Percentiles rank a stretch among this genome's conserved stretches.
phyloP scores from a whole-genome alignment of 1,284 basidiomycete genomes.

The Cutaneotrichosporon cutaneum region DNA sequence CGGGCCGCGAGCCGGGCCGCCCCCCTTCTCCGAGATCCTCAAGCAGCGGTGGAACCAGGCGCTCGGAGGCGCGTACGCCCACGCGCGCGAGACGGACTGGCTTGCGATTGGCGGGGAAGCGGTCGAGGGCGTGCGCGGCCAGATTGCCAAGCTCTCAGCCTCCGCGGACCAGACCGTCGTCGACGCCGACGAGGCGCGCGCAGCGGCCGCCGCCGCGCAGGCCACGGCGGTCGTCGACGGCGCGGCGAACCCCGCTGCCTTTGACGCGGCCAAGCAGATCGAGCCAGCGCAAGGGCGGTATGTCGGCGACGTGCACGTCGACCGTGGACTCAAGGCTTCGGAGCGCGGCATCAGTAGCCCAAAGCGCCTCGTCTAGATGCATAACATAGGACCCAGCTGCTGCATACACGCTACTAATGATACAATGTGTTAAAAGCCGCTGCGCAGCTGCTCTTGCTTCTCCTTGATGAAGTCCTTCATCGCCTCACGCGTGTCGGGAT shows the following conservation, averaged over 20 bases:
- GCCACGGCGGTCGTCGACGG: background rate
- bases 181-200: background rate
- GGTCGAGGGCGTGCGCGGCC: slow-evolving; percentile 11
- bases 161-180: slow-evolving; percentile 2
- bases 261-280: background rate
- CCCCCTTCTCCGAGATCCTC: slow-evolving; percentile 35
- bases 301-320: slow-evolving; percentile 7
- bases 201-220: background rate
- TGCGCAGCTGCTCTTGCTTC: slow-evolving; percentile 37
- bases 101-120: slow-evolving; percentile 26
- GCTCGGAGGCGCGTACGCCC: slow-evolving; percentile 25
- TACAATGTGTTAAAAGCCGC: slow-evolving; percentile 13
- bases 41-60: slow-evolving; percentile 43
- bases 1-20: slow-evolving; percentile 23
- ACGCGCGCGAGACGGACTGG: slow-evolving; percentile 38
- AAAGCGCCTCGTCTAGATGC: slow-evolving; percentile 25
- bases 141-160: slow-evolving; percentile 2
- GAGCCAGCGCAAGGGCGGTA: background rate
- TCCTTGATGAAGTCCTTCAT: slow-evolving; percentile 46
- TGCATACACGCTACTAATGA: background rate
- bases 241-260: background rate
- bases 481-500: slow-evolving; percentile 41
- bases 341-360: slow-evolving; percentile 14
- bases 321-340: slow-evolving; percentile 15
- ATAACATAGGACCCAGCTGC: slow-evolving; percentile 12